Conservation (phyloP, 306 rosid species). For the Arachis stenosperma region DNA sequence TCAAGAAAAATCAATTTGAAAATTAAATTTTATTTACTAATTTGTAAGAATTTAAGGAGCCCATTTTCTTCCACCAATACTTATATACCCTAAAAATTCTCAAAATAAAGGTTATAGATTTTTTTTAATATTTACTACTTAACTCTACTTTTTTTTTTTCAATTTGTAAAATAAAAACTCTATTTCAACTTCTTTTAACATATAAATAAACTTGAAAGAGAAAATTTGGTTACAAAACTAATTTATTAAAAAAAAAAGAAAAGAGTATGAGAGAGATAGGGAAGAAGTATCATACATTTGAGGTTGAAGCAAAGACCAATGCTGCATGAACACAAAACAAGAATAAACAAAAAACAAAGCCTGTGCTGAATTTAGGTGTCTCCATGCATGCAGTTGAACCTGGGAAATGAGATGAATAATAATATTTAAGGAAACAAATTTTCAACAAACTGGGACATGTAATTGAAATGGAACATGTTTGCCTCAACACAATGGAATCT, state of each 20-base stretch:
- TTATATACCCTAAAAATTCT: too few relatives aligned
- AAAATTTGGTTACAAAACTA: not conserved
- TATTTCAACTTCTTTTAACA: too few relatives aligned
- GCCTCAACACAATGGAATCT: not conserved
- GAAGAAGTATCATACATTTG: slow-evolving; percentile 7
- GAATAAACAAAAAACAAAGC: not conserved
- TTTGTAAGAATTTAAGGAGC: too few relatives aligned
- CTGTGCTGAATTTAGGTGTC: not conserved
- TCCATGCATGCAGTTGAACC: not conserved
- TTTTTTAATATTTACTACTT: too few relatives aligned
- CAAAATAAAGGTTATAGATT: too few relatives aligned
- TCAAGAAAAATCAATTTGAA: not conserved
- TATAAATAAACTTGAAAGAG: too few relatives aligned
- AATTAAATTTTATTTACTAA: not conserved
- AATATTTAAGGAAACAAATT: not conserved
- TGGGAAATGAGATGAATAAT: not conserved
- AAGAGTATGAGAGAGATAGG: not conserved
- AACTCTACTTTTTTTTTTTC: too few relatives aligned
- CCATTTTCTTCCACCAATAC: too few relatives aligned
- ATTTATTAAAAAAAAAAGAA: too few relatives aligned
- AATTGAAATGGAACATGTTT: not conserved
- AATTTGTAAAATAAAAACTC: too few relatives aligned
- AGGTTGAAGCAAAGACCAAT: not conserved
- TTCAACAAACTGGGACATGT: not conserved
- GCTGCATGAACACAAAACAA: not conserved